phyloP scores from a whole-genome alignment of 768 basidiomycete genomes.

The Vishniacozyma victoriae region DNA sequence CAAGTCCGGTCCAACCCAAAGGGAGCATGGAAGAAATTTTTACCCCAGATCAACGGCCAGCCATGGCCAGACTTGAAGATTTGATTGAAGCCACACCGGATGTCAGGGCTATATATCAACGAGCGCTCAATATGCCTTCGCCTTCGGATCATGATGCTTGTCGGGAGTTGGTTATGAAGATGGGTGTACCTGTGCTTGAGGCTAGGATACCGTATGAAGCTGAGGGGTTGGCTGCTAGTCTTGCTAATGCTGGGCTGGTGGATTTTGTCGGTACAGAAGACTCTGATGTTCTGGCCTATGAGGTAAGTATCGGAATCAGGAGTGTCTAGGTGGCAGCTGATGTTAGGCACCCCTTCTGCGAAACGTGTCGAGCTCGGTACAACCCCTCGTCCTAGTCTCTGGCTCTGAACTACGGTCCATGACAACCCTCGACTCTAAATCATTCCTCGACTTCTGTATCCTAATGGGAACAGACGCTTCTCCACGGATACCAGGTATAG shows the following conservation, averaged over 20 bases:
- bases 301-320: constrained; percentile 5
- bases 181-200: constrained; percentile 77
- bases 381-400: constrained; percentile 61
- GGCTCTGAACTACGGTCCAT: constrained; percentile 59
- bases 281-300: constrained; percentile 38
- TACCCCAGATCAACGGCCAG: too few relatives aligned
- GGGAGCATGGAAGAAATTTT: too few relatives aligned
- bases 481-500: constrained; percentile 72
- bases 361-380: constrained; percentile 60
- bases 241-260: constrained; percentile 67
- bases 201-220: constrained; percentile 68
- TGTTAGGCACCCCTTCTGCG: constrained; percentile 72
- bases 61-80: constrained; percentile 9
- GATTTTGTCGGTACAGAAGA: constrained; percentile 91
- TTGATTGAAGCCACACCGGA: constrained; percentile 14
- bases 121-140: constrained; percentile 53
- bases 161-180: constrained; percentile 62
- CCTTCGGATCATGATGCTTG: constrained; percentile 63
- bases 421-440: constrained; percentile 56
- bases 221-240: constrained; percentile 73
- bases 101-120: constrained; percentile 26
- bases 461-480: constrained; percentile 88
- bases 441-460: constrained; percentile 77
- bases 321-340: too few relatives aligned
- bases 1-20: background rate